A percentile compares a stretch with the other conserved stretches of the same genome.
Conservation (phyloP, 352 stramenopile genomes). For the Peronosclerospora sorghi region DNA sequence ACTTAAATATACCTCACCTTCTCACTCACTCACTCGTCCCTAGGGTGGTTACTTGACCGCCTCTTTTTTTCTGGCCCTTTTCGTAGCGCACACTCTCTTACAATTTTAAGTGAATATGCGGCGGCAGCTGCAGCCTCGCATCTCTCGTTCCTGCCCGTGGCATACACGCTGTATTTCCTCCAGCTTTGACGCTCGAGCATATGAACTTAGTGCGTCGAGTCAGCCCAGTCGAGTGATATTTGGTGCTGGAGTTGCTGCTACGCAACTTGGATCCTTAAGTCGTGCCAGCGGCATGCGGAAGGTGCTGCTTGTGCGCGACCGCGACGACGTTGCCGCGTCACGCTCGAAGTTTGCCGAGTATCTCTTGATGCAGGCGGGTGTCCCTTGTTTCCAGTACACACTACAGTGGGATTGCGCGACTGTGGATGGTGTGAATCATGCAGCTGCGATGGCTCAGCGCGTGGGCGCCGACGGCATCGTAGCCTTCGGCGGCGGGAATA, state of each 20-base stretch:
- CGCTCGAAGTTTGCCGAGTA: conserved; percentile 65
- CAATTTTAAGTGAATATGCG: too few species aligned
- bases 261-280: conserved; percentile 29
- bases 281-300: conserved; percentile 37
- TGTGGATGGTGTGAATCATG: conserved; percentile 40
- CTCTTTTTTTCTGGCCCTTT: too few species aligned
- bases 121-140: too few species aligned
- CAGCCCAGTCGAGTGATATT: conserved; percentile 40
- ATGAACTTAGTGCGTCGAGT: conserved; percentile 26
- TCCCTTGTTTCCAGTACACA: conserved; percentile 70
- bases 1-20: too few species aligned
- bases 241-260: conserved; percentile 31
- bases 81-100: too few species aligned
- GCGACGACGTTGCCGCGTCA: conserved; percentile 35
- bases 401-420: conserved; percentile 57
- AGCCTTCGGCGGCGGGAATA: conserved; percentile 52
- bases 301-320: conserved; percentile 62
- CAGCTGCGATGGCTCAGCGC: conserved; percentile 34
- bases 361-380: conserved; percentile 48
- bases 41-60: too few species aligned
- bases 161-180: conserved; percentile 18
- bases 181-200: conserved; percentile 28
- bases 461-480: conserved; percentile 60
- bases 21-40: too few species aligned
- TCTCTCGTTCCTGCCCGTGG: too few species aligned